A percentile compares a stretch with the other conserved stretches of the same genome.
These are phyloP conservation scores for Capronia americana DNA, from an alignment of 2,329 filamentous ascomycete genomes.

Conservation along the genomic window DNA sequence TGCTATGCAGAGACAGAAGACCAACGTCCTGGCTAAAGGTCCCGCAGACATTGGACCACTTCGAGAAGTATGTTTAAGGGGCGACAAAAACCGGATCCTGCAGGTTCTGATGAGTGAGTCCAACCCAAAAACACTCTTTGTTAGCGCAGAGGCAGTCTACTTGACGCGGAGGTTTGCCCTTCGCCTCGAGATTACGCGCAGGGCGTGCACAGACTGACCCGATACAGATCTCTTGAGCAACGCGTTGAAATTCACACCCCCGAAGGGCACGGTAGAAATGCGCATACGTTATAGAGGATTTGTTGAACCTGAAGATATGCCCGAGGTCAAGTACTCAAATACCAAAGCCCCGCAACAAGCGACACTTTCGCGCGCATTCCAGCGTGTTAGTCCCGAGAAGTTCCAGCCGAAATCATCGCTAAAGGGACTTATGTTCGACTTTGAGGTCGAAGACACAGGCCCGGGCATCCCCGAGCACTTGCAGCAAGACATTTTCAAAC, in stretches of 20 bases:
- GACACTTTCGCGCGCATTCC: conserved; percentile 7
- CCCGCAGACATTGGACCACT: conserved; percentile 70
- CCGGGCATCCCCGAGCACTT: conserved; percentile 80
- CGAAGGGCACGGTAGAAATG: conserved; percentile 74
- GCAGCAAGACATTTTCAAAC: conserved; percentile 84
- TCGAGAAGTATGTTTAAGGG: conserved; percentile 85
- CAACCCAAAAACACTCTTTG: background rate
- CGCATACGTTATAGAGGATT: conserved; percentile 70
- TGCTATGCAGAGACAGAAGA: conserved; percentile 37
- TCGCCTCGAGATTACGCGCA: background rate
- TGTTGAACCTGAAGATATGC: conserved; percentile 47
- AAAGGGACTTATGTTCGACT: conserved; percentile 75
- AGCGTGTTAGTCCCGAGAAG: conserved; percentile 37
- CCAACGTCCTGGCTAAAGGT: conserved; percentile 60
- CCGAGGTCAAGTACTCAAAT: conserved; percentile 53
- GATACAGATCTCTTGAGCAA: conserved; percentile 75
- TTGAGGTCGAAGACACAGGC: conserved; percentile 85
- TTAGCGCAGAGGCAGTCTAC: background rate
- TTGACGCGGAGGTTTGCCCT: background rate
- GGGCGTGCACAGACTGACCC: background rate
- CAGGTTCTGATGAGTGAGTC: conserved; percentile 67
- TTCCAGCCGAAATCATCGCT: conserved; percentile 62
- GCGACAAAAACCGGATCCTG: conserved; percentile 84
- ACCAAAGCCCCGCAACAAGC: conserved; percentile 42
- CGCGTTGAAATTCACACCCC: conserved; percentile 84